These are phyloP conservation scores for Yamadazyma dendronema DNA, from an alignment of 1,139 yeast species.

Conservation along the genomic window DNA sequence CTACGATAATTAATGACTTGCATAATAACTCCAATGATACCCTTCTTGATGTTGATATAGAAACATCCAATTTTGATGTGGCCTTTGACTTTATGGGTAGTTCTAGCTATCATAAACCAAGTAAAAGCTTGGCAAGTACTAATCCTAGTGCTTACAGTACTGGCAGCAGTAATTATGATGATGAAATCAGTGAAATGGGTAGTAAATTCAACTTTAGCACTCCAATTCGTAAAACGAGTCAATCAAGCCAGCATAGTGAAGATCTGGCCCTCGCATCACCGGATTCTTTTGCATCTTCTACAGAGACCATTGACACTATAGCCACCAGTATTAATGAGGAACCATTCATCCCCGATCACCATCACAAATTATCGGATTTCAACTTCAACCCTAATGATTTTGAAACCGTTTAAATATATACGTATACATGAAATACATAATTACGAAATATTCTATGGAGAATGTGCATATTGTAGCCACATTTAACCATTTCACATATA, in stretches of 20 bases:
- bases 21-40: constrained; percentile 19
- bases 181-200: neutral
- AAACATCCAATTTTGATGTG: constrained; percentile 9
- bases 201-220: neutral
- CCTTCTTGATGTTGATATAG: constrained; percentile 15
- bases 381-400: constrained; percentile 1
- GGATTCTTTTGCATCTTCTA: constrained; percentile 9
- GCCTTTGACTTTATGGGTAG: constrained; percentile 7
- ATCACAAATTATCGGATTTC: constrained; percentile 11
- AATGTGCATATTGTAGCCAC: neutral
- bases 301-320: constrained; percentile 10
- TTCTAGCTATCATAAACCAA: neutral
- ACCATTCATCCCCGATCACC: constrained; percentile 5
- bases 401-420: no score
- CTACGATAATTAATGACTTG: constrained; percentile 2
- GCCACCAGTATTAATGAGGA: constrained; percentile 8
- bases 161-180: neutral
- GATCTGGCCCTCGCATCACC: constrained; percentile 5
- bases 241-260: constrained; percentile 1
- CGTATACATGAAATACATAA: neutral
- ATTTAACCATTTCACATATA: neutral
- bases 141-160: constrained; percentile 1
- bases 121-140: neutral
- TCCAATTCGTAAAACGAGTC: neutral
- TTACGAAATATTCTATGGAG: neutral